These are phyloP conservation scores for Agroathelia rolfsii DNA, from an alignment of 1,284 basidiomycete genomes.

Conservation along the genomic window DNA sequence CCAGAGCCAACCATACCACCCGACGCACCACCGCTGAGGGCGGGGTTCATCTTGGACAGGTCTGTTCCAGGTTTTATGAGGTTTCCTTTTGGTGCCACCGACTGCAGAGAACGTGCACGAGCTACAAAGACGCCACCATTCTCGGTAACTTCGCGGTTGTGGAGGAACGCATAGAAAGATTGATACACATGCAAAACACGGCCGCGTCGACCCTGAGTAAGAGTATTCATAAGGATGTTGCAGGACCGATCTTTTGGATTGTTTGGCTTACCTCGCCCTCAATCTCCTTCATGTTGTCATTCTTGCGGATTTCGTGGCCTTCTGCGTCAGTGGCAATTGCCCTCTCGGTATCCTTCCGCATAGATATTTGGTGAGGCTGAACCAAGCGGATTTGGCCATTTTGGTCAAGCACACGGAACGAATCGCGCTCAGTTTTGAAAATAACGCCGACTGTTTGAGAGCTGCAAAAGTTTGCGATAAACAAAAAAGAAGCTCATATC, in stretches of 20 bases:
- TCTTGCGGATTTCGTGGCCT: constrained; percentile 73
- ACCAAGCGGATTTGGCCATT: constrained; percentile 83
- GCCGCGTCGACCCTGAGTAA: constrained; percentile 71
- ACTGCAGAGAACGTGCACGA: constrained; percentile 68
- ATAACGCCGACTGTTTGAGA: constrained; percentile 93
- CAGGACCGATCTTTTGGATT: too few relatives aligned
- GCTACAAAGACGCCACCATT: constrained; percentile 94
- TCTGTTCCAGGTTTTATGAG: constrained; percentile 60
- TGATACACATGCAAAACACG: constrained; percentile 92
- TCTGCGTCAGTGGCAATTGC: constrained; percentile 88
- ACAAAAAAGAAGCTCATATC: constrained; percentile 8
- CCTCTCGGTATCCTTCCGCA: constrained; percentile 75
- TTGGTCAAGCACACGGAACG: constrained; percentile 94
- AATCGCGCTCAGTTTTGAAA: constrained; percentile 93
- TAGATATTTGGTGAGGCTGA: constrained; percentile 92
- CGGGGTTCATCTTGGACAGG: constrained; percentile 95
- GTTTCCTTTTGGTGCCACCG: constrained; percentile 78
- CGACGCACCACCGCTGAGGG: constrained; percentile 49
- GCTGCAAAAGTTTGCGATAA: constrained; percentile 28
- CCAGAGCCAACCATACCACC: constrained; percentile 79
- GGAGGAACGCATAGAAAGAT: constrained; percentile 88
- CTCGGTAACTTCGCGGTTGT: constrained; percentile 85
- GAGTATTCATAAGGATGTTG: constrained; percentile 6
- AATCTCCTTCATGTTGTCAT: constrained; percentile 91
- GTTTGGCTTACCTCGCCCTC: constrained; percentile 81